These are phyloP conservation scores for Pichia sp. DNA, from an alignment of 1,139 yeast genomes.

Conservation along the genomic window DNA sequence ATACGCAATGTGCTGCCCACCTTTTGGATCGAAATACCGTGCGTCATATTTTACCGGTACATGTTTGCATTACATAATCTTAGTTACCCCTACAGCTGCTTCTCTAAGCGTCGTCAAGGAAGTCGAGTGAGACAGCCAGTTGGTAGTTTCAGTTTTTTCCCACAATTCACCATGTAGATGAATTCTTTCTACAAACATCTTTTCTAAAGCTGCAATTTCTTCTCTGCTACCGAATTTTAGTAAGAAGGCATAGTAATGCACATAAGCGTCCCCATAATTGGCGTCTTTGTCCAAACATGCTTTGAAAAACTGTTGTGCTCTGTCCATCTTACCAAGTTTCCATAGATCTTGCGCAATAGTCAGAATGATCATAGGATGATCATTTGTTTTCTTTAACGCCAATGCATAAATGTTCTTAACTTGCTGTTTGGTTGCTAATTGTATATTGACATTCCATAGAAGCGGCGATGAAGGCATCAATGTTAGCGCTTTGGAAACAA, in stretches of 20 bases:
- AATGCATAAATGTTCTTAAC: slow-evolving; percentile 62
- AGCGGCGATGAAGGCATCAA: slow-evolving; percentile 51
- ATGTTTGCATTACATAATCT: neutral
- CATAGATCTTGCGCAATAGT: slow-evolving; percentile 66
- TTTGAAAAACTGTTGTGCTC: slow-evolving; percentile 72
- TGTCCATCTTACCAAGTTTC: slow-evolving; percentile 55
- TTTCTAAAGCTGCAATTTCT: slow-evolving; percentile 25
- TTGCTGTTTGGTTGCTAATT: slow-evolving; percentile 44
- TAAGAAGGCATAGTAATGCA: slow-evolving; percentile 50
- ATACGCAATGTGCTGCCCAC: too few species aligned
- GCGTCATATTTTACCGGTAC: too few species aligned
- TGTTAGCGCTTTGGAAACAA: slow-evolving; percentile 55
- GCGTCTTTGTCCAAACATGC: slow-evolving; percentile 53
- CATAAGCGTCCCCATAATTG: slow-evolving; percentile 71
- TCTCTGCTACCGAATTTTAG: slow-evolving; percentile 27
- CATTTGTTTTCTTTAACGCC: slow-evolving; percentile 63
- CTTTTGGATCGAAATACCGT: too few species aligned
- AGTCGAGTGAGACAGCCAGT: slow-evolving; percentile 20
- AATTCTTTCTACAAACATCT: slow-evolving; percentile 24
- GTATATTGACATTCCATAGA: slow-evolving; percentile 54
- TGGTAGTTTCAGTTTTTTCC: slow-evolving; percentile 40
- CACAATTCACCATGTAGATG: slow-evolving; percentile 58
- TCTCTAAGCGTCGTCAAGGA: slow-evolving; percentile 17
- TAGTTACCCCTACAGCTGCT: slow-evolving; percentile 8
- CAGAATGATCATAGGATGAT: slow-evolving; percentile 50